Evolutionary conservation across 2,329 filamentous ascomycete species (phyloP), one percentile per base, ranked within the genome.

Genomic region (Trichoderma asperellum): DNA sequence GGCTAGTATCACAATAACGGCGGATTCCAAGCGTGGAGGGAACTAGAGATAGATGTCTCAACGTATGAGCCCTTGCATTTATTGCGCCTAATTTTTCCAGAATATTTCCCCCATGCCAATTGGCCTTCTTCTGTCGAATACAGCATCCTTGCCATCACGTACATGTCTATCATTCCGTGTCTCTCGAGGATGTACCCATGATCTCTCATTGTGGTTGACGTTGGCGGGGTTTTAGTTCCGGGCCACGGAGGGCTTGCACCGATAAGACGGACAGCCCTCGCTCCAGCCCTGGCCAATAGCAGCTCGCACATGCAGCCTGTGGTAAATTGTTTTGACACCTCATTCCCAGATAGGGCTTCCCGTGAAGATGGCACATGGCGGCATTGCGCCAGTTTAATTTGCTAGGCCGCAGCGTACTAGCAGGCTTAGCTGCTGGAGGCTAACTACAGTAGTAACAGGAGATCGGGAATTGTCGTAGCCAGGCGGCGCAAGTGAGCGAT

Each of bases 241-340:
- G 64, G 2, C 37, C 37, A 66, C 63, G 53, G 63, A 66, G 63
- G 24, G 67, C 68, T 58, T 70, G 63, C 68, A 18, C 68, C 68
- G 62, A 67, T 67, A 70, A 67, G 57, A 58, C 68, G 65, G 65
- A 61, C 53, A 60, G 68, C 66, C 71, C 68, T 64, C 68, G 49
- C 14, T 27, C 56, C 4, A 8, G n/a, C 47, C 16, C 21, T 67
- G 71, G 58, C 77, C 77, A 79, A 79, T 79, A 34, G 71, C 68
- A 65, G 57, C 69, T 60, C 74, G 58, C 64, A 40, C 57, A 68
- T 65, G 55, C 37, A 68, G 70, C 73, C 73, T 72, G 71, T 78
- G 77, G 73, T 73, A 68, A 58, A 72, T 58, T 34, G 62, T 34
- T 62, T 47, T 61, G 62, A 60, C 21, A 32, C 52, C 37, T 35